These are phyloP conservation scores for Diaporthe capsici DNA, from an alignment of 2,329 filamentous ascomycete species.

Conservation along the genomic window DNA sequence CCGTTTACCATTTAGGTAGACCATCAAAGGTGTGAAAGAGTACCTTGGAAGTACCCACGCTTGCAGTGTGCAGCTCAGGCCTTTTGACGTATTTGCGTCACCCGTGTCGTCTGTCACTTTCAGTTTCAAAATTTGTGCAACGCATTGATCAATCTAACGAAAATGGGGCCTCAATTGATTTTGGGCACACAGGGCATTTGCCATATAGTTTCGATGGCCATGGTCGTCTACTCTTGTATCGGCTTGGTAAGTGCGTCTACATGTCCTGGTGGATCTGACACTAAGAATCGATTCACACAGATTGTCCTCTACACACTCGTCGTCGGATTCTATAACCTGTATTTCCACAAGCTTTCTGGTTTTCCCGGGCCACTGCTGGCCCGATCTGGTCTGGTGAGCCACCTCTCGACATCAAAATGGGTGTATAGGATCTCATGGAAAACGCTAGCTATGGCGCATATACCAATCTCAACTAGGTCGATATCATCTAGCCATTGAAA, in stretches of 20 bases:
- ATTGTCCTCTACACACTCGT: not conserved
- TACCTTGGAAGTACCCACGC: not conserved
- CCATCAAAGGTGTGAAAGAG: not conserved
- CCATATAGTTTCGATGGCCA: not conserved
- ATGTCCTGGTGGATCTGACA: not conserved
- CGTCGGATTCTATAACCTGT: constrained; percentile 6
- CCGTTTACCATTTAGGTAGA: not conserved
- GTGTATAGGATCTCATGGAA: not conserved
- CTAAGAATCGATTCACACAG: not conserved
- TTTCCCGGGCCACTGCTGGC: constrained; percentile 7
- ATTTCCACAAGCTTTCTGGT: constrained; percentile 1
- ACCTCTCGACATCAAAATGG: not conserved
- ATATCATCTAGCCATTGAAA: constrained; percentile 2
- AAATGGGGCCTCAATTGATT: not conserved
- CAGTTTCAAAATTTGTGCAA: not conserved
- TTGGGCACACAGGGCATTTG: not conserved
- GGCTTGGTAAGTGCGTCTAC: not conserved
- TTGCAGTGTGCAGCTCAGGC: not conserved
- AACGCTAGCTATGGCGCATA: constrained; percentile 6
- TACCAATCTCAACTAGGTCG: constrained; percentile 7
- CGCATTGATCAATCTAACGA: not conserved
- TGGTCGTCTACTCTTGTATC: not conserved
- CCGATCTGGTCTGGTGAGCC: not conserved
- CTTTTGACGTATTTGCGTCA: not conserved
- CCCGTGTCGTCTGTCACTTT: not conserved